phyloP scores from a whole-genome alignment of 441 rosid genomes.

The Metrosideros polymorpha region DNA sequence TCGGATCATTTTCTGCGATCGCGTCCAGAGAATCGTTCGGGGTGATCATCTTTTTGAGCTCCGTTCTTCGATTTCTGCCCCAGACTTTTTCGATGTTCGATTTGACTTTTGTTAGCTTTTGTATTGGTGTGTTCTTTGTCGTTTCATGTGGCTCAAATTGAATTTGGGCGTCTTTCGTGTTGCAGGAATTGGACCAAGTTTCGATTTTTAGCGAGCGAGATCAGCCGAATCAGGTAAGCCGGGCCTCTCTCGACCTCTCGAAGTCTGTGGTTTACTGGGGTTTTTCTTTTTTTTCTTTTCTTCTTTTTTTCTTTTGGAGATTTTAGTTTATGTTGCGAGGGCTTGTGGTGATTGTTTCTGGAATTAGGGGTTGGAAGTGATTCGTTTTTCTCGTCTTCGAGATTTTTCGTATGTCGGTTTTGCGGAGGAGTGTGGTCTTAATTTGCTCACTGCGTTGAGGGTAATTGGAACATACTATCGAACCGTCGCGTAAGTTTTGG shows the following conservation, averaged over 20 bases:
- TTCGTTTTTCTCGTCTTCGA: background rate
- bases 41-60: background rate
- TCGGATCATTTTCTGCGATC: background rate
- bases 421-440: background rate
- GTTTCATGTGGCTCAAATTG: background rate
- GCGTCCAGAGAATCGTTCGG: background rate
- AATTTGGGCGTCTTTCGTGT: background rate
- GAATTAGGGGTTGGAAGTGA: background rate
- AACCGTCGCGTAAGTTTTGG: background rate
- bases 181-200: background rate
- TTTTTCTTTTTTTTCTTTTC: background rate
- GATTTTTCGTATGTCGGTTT: background rate
- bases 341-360: background rate
- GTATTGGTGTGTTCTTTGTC: too few species aligned
- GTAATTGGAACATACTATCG: background rate
- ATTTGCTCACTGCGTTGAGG: background rate
- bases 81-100: background rate
- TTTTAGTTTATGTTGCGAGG: background rate
- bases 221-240: background rate
- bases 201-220: background rate
- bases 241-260: background rate
- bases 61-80: background rate
- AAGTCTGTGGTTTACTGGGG: background rate
- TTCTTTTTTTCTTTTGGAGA: background rate
- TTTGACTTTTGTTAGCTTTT: background rate